Base-by-base conservation (phyloP, 2,329 filamentous ascomycete genomes). In the Blastomyces parvus region DNA sequence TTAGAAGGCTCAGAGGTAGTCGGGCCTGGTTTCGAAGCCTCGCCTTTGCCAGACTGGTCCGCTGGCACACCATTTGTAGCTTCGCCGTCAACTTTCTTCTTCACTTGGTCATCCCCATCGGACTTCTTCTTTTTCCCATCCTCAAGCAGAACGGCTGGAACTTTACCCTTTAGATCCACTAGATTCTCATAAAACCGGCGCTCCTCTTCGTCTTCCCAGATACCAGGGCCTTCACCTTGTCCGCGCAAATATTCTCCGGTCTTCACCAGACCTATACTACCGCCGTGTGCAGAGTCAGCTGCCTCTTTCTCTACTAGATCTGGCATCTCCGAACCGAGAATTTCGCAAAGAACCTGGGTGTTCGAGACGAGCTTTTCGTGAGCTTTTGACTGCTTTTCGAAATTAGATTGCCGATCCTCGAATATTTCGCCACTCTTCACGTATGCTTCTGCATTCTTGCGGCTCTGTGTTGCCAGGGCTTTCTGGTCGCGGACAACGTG, bases 121-220 rank as follows among this genome's bases (percentile, higher is more conserved):
- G 80, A 59, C 73, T 95, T 97, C 78, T 96, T 97, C 80, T 97
- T 97, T 77, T 95, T 97, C 61, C 86, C 86, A 69, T 97, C 94
- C 71, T 99, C 94, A 0, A 99, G 84, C 9, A 99, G 81, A 69
- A 99, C 95, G 1, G 88, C 88, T 0, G 94, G 95, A 2, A 99
- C 94, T 69, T 96, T 95, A 69, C 95, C 94, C 73, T 95, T 96
- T 19, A 99, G 80, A 72, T 99, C 94, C 14, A 96, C 89, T 13
- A 99, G 77, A 67, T 97, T 97, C 79, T 99, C 94, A 77, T 99
- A 99, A 74, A 99, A 99, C 65, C 94, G 89, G 64, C 94, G 87
- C 76, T 99, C 93, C 62, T 99, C 94, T 72, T 99, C 94, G 70
- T 99, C 94, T 78, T 97, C 92, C 94, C 94, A 99, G 66, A 99